A percentile compares a stretch with the other conserved stretches of the same genome.
Conservation (phyloP, 495 filamentous ascomycete species). For the Podospora pseudocomata region DNA sequence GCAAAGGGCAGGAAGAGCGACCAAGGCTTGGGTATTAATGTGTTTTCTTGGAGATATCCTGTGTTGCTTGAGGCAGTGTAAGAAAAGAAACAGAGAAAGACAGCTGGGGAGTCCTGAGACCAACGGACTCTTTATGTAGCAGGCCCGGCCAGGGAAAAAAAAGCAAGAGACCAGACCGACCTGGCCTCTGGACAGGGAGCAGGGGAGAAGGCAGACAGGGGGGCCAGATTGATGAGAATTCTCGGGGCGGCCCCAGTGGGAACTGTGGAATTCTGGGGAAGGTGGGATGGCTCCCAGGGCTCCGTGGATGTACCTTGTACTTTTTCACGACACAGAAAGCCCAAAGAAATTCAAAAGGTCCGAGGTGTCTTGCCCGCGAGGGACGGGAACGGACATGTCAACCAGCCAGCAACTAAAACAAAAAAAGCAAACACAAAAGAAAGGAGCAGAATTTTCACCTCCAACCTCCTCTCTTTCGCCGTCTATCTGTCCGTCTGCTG, state of each 20-base stretch:
- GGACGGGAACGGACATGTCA: conserved; percentile 2
- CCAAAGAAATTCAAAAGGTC: conserved; percentile 8
- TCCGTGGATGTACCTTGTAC: conserved; percentile 3
- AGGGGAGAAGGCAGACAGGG: conserved; percentile 3
- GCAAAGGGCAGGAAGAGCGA: conserved; percentile 10
- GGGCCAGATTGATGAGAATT: conserved; percentile 16
- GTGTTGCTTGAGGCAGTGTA: conserved; percentile 13
- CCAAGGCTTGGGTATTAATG: conserved; percentile 27
- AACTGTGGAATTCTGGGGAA: conserved; percentile 25
- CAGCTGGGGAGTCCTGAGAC: conserved; percentile 8
- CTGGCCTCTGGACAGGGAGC: conserved; percentile 16
- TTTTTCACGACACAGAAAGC: conserved; percentile 11
- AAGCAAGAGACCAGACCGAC: conserved; percentile 14
- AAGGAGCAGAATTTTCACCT: neutral
- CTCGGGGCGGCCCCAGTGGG: conserved; percentile 14
- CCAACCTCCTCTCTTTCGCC: neutral
- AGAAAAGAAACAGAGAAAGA: conserved; percentile 17
- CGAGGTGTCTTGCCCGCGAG: neutral
- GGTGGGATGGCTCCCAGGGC: conserved; percentile 11
- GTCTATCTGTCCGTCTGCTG: neutral
- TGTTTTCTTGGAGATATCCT: conserved; percentile 10
- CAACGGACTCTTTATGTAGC: conserved; percentile 20
- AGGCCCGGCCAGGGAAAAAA: conserved; percentile 18
- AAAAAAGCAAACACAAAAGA: conserved; percentile 9
- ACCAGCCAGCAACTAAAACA: neutral